These are phyloP conservation scores for Rhynchosporium agropyri DNA, from an alignment of 2,329 filamentous ascomycete species.

Conservation along the genomic window DNA sequence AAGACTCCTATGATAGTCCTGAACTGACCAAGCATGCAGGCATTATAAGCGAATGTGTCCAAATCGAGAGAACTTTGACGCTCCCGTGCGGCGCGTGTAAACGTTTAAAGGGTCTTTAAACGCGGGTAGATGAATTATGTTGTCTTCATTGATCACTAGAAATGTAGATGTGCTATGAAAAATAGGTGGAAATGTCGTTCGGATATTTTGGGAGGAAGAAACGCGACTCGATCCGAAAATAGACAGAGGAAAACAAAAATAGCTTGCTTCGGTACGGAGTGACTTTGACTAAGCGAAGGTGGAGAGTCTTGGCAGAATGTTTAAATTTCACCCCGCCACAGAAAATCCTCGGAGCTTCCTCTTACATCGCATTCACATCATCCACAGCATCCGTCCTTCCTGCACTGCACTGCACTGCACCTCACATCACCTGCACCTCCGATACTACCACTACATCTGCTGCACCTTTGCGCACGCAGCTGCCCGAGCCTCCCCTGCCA, in stretches of 20 bases:
- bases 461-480: constrained; percentile 10
- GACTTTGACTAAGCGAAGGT: constrained; percentile 18
- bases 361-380: constrained; percentile 1
- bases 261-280: neutral
- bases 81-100: neutral
- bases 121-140: neutral
- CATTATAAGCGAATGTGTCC: constrained; percentile 4
- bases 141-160: neutral
- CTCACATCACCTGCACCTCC: constrained; percentile 1
- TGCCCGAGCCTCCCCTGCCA: neutral
- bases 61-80: constrained; percentile 7
- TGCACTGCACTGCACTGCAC: neutral
- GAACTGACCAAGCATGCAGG: constrained; percentile 21
- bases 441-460: constrained; percentile 2
- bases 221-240: constrained; percentile 11
- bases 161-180: constrained; percentile 10
- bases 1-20: constrained; percentile 1
- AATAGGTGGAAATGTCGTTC: neutral
- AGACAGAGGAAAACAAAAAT: constrained; percentile 10
- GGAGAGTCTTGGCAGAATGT: neutral
- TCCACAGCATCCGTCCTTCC: neutral
- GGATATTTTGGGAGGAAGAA: constrained; percentile 2
- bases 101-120: neutral
- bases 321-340: constrained; percentile 16
- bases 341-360: neutral